A percentile compares a stretch with the other conserved stretches of the same genome.
phyloP scores from a whole-genome alignment of 75 land plant genomes.

The Ceratopteris richardii region DNA sequence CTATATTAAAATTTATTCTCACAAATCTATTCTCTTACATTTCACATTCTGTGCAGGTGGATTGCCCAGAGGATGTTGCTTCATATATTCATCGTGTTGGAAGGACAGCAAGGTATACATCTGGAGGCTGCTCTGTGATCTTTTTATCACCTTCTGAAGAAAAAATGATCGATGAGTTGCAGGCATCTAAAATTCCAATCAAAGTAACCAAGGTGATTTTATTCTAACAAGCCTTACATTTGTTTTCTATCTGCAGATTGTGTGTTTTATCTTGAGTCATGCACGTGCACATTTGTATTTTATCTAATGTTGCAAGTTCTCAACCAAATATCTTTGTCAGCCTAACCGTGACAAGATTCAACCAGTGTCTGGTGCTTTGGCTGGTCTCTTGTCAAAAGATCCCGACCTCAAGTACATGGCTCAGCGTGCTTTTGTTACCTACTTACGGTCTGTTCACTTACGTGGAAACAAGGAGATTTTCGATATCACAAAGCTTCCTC shows the following conservation, averaged over 20 bases:
- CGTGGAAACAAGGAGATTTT: slow-evolving; percentile 64
- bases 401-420: slow-evolving; percentile 67
- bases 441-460: slow-evolving; percentile 57
- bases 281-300: too few relatives aligned
- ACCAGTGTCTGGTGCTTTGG: slow-evolving; percentile 47
- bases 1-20: too few relatives aligned
- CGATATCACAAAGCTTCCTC: slow-evolving; percentile 62
- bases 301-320: too few relatives aligned
- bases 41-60: slow-evolving; percentile 67
- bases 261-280: not conserved
- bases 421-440: slow-evolving; percentile 76
- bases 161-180: slow-evolving; percentile 58
- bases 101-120: slow-evolving; percentile 83
- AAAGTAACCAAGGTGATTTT: slow-evolving; percentile 50
- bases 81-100: slow-evolving; percentile 96
- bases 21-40: not conserved
- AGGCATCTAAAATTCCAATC: slow-evolving; percentile 66
- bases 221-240: not conserved
- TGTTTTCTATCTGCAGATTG: not conserved
- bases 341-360: slow-evolving; percentile 59
- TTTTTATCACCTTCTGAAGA: slow-evolving; percentile 72
- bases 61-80: slow-evolving; percentile 88
- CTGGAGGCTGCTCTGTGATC: slow-evolving; percentile 72
- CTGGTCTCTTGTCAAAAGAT: slow-evolving; percentile 69
- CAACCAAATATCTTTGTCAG: slow-evolving; percentile 21